Percentiles rank a stretch among this genome's conserved stretches.
Conservation (phyloP, 768 basidiomycete genomes). For the Leccinum disarticulatum region DNA sequence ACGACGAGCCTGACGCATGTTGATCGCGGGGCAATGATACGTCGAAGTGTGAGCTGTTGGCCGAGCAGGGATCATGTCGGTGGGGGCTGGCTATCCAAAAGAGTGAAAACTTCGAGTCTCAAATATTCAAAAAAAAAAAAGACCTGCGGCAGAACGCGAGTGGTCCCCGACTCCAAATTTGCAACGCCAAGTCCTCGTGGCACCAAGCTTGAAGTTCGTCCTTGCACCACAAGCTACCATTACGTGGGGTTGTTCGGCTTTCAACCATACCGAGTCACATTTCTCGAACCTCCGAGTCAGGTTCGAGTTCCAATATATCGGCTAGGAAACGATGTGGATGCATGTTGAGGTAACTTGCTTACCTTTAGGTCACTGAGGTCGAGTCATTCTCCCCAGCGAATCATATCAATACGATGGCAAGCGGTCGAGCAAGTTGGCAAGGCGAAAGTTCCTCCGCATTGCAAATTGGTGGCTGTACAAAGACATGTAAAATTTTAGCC, state of each 20-base stretch:
- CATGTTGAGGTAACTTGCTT: not conserved
- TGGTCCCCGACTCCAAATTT: not conserved
- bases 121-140: not conserved
- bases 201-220: not conserved
- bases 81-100: not conserved
- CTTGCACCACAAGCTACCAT: not conserved
- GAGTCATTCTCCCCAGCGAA: not conserved
- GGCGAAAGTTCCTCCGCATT: not conserved
- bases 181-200: not conserved
- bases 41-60: not conserved
- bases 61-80: not conserved
- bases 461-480: too few relatives aligned
- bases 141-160: not conserved
- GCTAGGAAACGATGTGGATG: not conserved
- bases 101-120: not conserved
- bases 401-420: not conserved
- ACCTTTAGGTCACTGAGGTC: not conserved
- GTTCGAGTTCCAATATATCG: too few relatives aligned
- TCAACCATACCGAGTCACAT: not conserved
- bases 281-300: not conserved
- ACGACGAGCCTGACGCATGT: not conserved
- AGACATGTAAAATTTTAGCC: too few relatives aligned
- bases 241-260: not conserved
- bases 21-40: not conserved
- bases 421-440: not conserved